Base-by-base conservation (phyloP, 306 rosid species). In the Malus sylvestris region DNA sequence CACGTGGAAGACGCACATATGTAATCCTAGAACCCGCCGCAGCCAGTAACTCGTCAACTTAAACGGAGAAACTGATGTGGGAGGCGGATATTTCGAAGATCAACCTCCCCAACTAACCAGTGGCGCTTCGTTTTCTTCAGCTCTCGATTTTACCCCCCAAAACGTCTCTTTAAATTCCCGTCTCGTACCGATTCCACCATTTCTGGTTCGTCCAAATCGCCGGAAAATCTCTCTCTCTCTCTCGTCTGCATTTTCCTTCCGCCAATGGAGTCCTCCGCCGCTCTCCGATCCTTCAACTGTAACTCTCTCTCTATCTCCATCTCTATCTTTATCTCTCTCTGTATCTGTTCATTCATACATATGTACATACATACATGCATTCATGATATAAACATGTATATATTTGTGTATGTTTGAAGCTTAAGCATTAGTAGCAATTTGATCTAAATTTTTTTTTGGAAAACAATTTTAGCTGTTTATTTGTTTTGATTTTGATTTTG, bases 251-350 rank as follows among this genome's bases (percentile, higher is more conserved):
- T 78, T 75, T 68, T 61, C 82, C 68, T 23, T 64, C 61, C 65
- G n/a, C 76, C 80, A 81, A 92, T 95, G 98, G 97, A 92, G 46
- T 85, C 93, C 82, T 71, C 92, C 30, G 88, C 89, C 63, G 85
- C 83, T 60, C 80, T 88, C 89, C 92, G 90, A 76, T 88, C 97
- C 72, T 83, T 90, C 65, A 81, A 79, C 85, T 88, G 98, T 92
- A 88, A 65, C 33, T 78, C 78, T 81, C 82, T 80, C 84, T 46
- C 33, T 77, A 33, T 33, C 38, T 33, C 8, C 0, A 33, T 33
- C 33, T 78, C 78, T 80, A 81, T 80, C 81, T 82, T 85, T 79
- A 82, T 79, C 78, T 66, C 58, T 46, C 49, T 77, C 73, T 68
- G 74, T 71, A 35, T 53, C 10, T 74, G 25, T 75, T n/a, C 44